Percentiles rank a stretch among this genome's conserved stretches.
Conservation (phyloP, 1,284 basidiomycete genomes). For the Vanrija pseudolonga region DNA sequence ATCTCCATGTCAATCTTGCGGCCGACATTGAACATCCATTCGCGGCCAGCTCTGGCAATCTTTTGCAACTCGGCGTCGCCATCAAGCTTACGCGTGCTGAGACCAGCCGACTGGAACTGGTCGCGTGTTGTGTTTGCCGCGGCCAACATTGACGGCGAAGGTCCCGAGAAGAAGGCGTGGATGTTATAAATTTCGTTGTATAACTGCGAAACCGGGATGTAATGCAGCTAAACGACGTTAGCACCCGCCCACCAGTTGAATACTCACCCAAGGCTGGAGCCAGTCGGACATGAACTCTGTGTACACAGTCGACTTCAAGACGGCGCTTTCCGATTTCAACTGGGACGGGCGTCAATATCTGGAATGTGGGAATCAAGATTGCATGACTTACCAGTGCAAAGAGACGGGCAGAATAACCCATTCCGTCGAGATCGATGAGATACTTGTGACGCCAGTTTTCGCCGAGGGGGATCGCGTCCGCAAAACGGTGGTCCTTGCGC, state of each 20-base stretch:
- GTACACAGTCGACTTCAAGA: conserved; percentile 84
- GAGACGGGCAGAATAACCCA: conserved; percentile 88
- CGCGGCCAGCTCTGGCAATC: conserved; percentile 80
- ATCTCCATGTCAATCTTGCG: conserved; percentile 82
- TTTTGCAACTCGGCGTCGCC: conserved; percentile 70
- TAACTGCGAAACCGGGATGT: conserved; percentile 77
- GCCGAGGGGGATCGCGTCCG: conserved; percentile 71
- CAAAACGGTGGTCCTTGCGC: conserved; percentile 66
- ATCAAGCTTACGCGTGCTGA: conserved; percentile 54
- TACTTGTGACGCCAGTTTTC: conserved; percentile 91
- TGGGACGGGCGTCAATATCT: conserved; percentile 24
- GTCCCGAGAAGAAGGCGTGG: conserved; percentile 82
- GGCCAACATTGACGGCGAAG: conserved; percentile 59
- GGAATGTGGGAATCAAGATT: not conserved
- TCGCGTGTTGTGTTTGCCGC: conserved; percentile 52
- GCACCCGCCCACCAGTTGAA: not conserved
- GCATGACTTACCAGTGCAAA: conserved; percentile 66
- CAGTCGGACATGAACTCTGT: conserved; percentile 73
- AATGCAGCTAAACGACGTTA: conserved; percentile 65
- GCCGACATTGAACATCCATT: conserved; percentile 81
- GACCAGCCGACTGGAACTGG: conserved; percentile 39
- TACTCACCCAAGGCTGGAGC: conserved; percentile 53
- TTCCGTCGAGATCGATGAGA: conserved; percentile 84
- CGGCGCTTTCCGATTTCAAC: conserved; percentile 66
- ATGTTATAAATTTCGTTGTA: conserved; percentile 91